Conservation (phyloP, 1,284 basidiomycete genomes). For the Vanrija humicola region DNA sequence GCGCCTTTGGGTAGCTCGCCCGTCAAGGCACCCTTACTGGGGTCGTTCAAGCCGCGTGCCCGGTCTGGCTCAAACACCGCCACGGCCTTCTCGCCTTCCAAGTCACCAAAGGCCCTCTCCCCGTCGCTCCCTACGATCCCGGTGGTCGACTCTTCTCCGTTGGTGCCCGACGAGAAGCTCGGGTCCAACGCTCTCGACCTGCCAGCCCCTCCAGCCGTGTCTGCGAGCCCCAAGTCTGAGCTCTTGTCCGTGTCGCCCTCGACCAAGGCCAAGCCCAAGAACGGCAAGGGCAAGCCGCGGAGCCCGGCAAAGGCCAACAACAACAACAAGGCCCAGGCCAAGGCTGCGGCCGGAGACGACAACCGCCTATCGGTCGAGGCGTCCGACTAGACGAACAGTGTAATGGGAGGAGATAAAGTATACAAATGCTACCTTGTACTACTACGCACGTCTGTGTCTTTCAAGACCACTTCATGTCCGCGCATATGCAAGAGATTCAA, state of each 20-base stretch:
- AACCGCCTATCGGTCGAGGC: no score
- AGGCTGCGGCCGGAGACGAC: neutral
- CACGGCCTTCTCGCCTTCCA: neutral
- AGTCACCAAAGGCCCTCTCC: neutral
- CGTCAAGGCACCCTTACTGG: no score
- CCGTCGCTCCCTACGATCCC: neutral
- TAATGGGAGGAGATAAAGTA: no score
- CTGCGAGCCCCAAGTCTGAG: neutral
- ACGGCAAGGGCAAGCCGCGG: neutral
- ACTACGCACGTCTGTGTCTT: no score
- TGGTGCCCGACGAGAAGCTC: neutral
- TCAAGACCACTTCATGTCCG: no score
- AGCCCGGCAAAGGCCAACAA: neutral
- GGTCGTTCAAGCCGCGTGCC: neutral
- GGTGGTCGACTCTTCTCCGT: constrained; percentile 1
- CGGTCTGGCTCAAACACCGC: neutral
- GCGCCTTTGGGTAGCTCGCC: no score
- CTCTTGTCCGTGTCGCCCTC: constrained; percentile 2
- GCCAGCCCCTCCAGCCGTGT: neutral
- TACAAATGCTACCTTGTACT: no score
- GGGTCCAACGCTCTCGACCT: neutral
- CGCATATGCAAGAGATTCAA: no score
- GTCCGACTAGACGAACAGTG: no score
- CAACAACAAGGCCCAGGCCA: neutral
- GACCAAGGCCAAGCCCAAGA: neutral